Conservation (phyloP, 2,329 filamentous ascomycete genomes). For the Westerdykella aurantiaca region DNA sequence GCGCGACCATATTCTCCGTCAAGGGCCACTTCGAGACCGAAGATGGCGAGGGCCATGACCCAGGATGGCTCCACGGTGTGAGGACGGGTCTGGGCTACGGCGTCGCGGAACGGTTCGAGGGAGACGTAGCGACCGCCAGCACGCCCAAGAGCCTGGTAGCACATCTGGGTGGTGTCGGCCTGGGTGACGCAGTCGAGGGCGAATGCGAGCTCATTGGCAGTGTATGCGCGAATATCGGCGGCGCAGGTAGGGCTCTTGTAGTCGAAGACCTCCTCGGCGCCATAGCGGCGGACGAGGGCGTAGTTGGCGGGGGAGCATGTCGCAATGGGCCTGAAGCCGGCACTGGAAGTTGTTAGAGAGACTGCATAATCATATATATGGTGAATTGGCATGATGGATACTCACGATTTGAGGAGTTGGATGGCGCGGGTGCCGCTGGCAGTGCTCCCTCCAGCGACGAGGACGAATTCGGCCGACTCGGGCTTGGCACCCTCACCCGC, state of each 20-base stretch:
- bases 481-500: too few relatives aligned
- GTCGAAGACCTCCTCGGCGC: slow-evolving; percentile 27
- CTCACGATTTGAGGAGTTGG: slow-evolving; percentile 9
- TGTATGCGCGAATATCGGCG: slow-evolving; percentile 41
- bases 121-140: slow-evolving; percentile 15
- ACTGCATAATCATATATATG: neutral
- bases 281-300: slow-evolving; percentile 9
- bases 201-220: slow-evolving; percentile 36
- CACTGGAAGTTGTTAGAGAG: neutral
- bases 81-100: slow-evolving; percentile 2
- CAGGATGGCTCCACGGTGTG: slow-evolving; percentile 1
- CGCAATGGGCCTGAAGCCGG: slow-evolving; percentile 6
- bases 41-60: slow-evolving; percentile 9
- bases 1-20: slow-evolving; percentile 4
- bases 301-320: slow-evolving; percentile 10
- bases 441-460: slow-evolving; percentile 10
- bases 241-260: slow-evolving; percentile 41
- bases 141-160: slow-evolving; percentile 16
- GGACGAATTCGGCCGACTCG: slow-evolving; percentile 2
- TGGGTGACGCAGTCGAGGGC: slow-evolving; percentile 44
- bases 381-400: too few relatives aligned
- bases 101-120: slow-evolving; percentile 9
- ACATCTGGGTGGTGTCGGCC: slow-evolving; percentile 10
- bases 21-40: slow-evolving; percentile 6
- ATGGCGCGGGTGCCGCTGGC: slow-evolving; percentile 10